Percentiles rank a stretch among this genome's conserved stretches.
Conservation (phyloP, 139 green algal species). For the Closterium sp. region DNA sequence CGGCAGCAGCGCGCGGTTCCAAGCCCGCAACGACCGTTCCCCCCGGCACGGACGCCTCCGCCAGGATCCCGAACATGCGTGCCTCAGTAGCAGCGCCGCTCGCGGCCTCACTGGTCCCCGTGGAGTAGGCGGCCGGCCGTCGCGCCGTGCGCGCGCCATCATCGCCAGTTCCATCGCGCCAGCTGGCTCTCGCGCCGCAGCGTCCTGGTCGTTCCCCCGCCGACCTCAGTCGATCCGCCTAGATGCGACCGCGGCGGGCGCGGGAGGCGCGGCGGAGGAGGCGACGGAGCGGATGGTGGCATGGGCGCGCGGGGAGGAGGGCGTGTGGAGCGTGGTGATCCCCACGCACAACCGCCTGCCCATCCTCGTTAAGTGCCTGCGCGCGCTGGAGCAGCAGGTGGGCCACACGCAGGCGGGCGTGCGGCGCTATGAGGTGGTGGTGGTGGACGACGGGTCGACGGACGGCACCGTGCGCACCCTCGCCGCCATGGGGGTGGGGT, state of each 20-base stretch:
- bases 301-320: constrained; percentile 7
- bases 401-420: not conserved
- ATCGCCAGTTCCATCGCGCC: not conserved
- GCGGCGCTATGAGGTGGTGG: constrained; percentile 51
- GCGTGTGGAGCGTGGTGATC: constrained; percentile 55
- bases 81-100: too few species aligned
- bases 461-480: constrained; percentile 47
- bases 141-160: not conserved
- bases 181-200: not conserved
- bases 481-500: not conserved
- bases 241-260: not conserved
- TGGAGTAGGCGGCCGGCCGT: too few species aligned
- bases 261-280: not conserved
- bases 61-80: not conserved
- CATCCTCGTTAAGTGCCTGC: constrained; percentile 54
- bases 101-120: too few species aligned
- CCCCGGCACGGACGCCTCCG: not conserved
- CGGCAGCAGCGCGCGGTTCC: not conserved
- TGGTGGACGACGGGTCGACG: constrained; percentile 53
- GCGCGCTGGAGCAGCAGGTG: constrained; percentile 48
- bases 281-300: not conserved
- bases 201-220: not conserved
- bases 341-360: constrained; percentile 59
- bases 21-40: not conserved
- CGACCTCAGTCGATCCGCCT: not conserved